Evolutionary conservation across 202 grass and related monocot genomes (phyloP), one percentile per base, ranked within the genome.

Genomic region (Digitaria exilis): DNA sequence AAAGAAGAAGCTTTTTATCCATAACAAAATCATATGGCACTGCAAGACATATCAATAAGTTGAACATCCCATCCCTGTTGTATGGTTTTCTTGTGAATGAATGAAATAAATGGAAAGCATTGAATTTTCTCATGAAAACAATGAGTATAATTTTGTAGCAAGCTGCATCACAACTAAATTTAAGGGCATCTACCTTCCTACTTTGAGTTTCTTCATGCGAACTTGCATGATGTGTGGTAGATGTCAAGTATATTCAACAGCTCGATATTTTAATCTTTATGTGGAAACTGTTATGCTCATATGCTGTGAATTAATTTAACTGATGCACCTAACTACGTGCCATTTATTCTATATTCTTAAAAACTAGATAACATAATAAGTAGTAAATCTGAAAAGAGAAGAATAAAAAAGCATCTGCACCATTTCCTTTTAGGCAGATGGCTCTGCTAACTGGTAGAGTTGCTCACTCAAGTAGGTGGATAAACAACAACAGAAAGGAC

Each of bases 1-100:
- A 63, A 55, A 22, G 48, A 75, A 64, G 68, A 73, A 76, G 61
- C 61, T 44, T 22, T 34, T 83, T 83, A 31, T 73, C 70, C 48
- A 22, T 52, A 43, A 55, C 2, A 65, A 54, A 73, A 21, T 4
- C 31, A 26, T 83, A 24, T 64, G 1, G 18, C n/a, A 39, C n/a
- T 69, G 49, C 22, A 21, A 69, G 57, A 17, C 56, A 58, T 80
- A 25, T 42, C 51, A 80, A 44, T 57, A 56, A 44, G 50, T 21
- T 19, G 22, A 55, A 69, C 56, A 57, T 41, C 49, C 49, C 56
- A 57, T 41, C 49, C 49, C 24, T 80, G 15, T 18, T 69, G 14
- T 50, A 82, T 72, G 35, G 19, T 16, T 30, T 82, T 34, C 9
- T 51, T 52, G 21, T 13, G 0, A 82, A 49, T 18, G 19, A 72